Percentiles rank a stretch among this genome's conserved stretches.
Conservation (phyloP, 2,329 filamentous ascomycete species). For the Daldinia sp. region DNA sequence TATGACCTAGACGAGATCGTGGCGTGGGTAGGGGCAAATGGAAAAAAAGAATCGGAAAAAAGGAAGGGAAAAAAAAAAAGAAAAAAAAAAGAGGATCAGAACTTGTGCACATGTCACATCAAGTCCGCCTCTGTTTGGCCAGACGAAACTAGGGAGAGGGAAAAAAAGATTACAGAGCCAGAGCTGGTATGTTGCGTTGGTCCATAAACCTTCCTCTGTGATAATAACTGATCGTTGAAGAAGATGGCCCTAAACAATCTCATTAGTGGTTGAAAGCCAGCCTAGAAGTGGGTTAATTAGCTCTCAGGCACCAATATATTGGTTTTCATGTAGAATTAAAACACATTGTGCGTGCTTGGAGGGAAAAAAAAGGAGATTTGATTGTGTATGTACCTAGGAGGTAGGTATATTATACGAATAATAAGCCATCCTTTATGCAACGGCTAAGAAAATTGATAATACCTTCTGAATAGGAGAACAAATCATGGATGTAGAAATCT, state of each 20-base stretch:
- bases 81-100: conserved; percentile 9
- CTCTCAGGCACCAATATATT: neutral
- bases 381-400: neutral
- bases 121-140: conserved; percentile 23
- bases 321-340: neutral
- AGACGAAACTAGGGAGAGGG: conserved; percentile 31
- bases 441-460: conserved; percentile 5
- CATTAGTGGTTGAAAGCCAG: neutral
- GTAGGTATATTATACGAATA: conserved; percentile 10
- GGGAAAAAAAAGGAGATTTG: neutral
- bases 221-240: neutral
- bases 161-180: neutral
- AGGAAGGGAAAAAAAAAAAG: neutral
- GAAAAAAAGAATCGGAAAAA: conserved; percentile 5
- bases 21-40: conserved; percentile 15
- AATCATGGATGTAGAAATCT: conserved; percentile 11
- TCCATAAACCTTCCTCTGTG: neutral
- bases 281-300: neutral
- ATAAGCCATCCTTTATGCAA: conserved; percentile 22
- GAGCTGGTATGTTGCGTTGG: conserved; percentile 4
- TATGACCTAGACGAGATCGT: conserved; percentile 13
- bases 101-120: conserved; percentile 27
- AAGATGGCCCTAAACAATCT: neutral
- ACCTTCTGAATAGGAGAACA: neutral
- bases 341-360: neutral